Evolutionary conservation across 225 moss, liverwort and hornwort genomes (phyloP), one percentile per base, ranked within the genome.

Genomic region (Lunularia cruciata): DNA sequence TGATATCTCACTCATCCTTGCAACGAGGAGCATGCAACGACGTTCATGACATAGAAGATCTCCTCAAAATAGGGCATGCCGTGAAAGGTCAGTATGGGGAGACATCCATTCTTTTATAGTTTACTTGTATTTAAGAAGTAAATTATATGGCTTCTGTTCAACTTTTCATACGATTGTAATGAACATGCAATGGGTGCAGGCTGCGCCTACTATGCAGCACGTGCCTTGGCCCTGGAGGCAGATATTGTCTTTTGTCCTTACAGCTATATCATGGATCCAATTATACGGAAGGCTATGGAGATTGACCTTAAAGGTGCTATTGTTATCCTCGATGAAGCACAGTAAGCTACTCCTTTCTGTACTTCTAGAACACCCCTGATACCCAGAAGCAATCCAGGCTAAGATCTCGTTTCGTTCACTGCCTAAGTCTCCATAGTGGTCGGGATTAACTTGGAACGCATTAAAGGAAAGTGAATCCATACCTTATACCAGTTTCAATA

Each of bases 231-330:
- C 30, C 74, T 71, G 63, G 87, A 82, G 60, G 90, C 86, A 59
- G 87, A 90, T 45, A 84, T 90, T 43, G 87, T 90, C 37, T 87
- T 90, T 49, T 90, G 90, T 72, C 90, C 90, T 13, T 90, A 90
- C 68, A 87, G 81, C 65, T 90, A 90, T 53, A 80, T 90, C 53
- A 48, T 90, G 73, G 85, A 90, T 64, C 90, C 90, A 23, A 83
- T 90, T 59, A 83, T 90, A 46, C 73, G 90, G 57, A 79, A 68
- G 47, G 90, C 90, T 34, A 87, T 87, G 80, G 87, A 90, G 49
- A 72, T 87, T 19, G 80, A 87, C 58, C 72, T 90, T 47, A 60
- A 75, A 62, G 87, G 87, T 54, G 79, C 90, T 34, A 87, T 90
- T 46, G 68, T 90, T 15, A 75, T 90, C 57, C 62, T 90, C 72